These are phyloP conservation scores for Paecilomyces dactylethromorphus DNA, from an alignment of 2,329 filamentous ascomycete species.

Conservation along the genomic window DNA sequence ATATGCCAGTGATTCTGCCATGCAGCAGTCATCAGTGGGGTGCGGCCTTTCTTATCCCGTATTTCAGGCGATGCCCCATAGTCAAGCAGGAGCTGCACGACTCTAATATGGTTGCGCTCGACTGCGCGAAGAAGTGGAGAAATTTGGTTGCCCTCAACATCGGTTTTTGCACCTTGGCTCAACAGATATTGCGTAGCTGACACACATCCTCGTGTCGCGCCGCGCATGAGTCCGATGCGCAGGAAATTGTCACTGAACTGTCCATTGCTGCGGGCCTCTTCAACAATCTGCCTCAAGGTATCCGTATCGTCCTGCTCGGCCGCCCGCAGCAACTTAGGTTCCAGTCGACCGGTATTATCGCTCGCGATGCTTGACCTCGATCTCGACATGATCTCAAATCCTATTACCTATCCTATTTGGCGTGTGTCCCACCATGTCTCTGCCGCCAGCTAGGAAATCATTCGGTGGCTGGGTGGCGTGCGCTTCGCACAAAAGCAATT, in stretches of 20 bases:
- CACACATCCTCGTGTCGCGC: constrained; percentile 31
- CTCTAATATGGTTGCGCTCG: constrained; percentile 35
- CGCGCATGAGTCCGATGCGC: constrained; percentile 33
- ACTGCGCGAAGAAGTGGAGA: constrained; percentile 33
- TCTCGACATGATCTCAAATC: constrained; percentile 3
- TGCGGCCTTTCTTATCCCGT: constrained; percentile 41
- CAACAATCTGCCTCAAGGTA: constrained; percentile 23
- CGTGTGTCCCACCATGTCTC: not conserved
- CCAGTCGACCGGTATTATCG: constrained; percentile 31
- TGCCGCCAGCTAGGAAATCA: not conserved
- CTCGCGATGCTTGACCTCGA: constrained; percentile 23
- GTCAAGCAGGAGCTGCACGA: constrained; percentile 38
- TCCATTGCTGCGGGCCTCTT: constrained; percentile 25
- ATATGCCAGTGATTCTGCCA: constrained; percentile 36
- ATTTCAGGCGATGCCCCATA: constrained; percentile 24
- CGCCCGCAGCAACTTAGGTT: constrained; percentile 36
- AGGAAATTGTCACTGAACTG: constrained; percentile 33
- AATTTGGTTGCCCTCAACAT: constrained; percentile 21
- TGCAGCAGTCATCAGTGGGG: constrained; percentile 38
- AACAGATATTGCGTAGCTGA: constrained; percentile 29
- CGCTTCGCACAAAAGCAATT: not conserved
- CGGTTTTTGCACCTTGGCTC: constrained; percentile 29
- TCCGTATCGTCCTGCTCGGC: constrained; percentile 31
- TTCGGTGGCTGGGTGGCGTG: not conserved
- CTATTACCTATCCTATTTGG: not conserved